phyloP scores from a whole-genome alignment of 1,139 yeast genomes.

The Wickerhamiella pararugosa region DNA sequence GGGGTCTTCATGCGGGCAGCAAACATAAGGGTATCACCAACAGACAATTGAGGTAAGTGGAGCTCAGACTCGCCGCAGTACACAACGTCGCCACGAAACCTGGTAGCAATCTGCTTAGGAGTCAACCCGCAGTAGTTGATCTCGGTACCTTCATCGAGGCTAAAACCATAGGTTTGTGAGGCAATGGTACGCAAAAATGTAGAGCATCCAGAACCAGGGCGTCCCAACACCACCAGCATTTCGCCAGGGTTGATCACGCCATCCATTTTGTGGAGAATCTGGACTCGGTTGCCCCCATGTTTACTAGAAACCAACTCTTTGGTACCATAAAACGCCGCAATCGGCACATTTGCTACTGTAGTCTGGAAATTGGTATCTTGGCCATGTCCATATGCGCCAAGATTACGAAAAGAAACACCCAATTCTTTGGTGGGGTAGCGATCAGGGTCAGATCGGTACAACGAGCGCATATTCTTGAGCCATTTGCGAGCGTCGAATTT shows the following conservation, averaged over 20 bases:
- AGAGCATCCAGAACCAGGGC: slow-evolving; percentile 81
- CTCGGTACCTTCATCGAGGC: slow-evolving; percentile 36
- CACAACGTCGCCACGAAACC: slow-evolving; percentile 54
- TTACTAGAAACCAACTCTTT: slow-evolving; percentile 13
- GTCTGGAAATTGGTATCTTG: slow-evolving; percentile 69
- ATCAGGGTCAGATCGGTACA: slow-evolving; percentile 44
- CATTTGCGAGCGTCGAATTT: slow-evolving; percentile 50
- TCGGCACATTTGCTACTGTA: slow-evolving; percentile 41
- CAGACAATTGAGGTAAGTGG: slow-evolving; percentile 61
- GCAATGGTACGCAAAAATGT: slow-evolving; percentile 61
- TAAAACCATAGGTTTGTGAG: slow-evolving; percentile 57
- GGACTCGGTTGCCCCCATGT: slow-evolving; percentile 26
- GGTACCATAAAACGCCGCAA: slow-evolving; percentile 19
- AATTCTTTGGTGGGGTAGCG: slow-evolving; percentile 47
- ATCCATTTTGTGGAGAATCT: slow-evolving; percentile 53
- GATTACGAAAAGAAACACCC: slow-evolving; percentile 53
- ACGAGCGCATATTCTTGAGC: slow-evolving; percentile 53
- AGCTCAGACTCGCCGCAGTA: slow-evolving; percentile 59
- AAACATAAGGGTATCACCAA: slow-evolving; percentile 51
- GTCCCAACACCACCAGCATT: slow-evolving; percentile 59
- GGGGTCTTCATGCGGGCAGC: slow-evolving; percentile 58
- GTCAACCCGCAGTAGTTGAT: slow-evolving; percentile 25
- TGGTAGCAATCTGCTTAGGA: slow-evolving; percentile 33
- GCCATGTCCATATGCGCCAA: slow-evolving; percentile 63
- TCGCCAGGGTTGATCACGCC: slow-evolving; percentile 58